phyloP scores from a whole-genome alignment of 129 eudicot genomes.

The Tanacetum coccineum region DNA sequence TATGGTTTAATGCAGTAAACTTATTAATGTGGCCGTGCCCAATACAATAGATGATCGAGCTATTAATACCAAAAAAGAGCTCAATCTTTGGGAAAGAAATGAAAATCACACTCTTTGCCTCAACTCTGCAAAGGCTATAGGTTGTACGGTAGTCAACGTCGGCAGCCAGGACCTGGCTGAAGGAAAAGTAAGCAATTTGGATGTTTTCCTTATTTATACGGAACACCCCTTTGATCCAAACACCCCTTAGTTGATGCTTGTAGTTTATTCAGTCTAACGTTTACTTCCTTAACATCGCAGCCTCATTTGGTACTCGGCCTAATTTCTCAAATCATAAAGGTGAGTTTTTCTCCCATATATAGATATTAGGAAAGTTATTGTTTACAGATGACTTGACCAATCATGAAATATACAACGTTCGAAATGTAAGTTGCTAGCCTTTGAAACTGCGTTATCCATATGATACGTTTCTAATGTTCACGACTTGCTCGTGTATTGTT shows the following conservation, averaged over 20 bases:
- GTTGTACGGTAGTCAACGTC: slow-evolving; percentile 93
- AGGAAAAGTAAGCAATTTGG: slow-evolving; percentile 63
- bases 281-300: slow-evolving; percentile 42
- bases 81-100: slow-evolving; percentile 97
- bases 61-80: slow-evolving; percentile 78
- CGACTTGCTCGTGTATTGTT: slow-evolving; percentile 15
- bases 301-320: slow-evolving; percentile 92
- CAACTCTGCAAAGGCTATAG: slow-evolving; percentile 98
- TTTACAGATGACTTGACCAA: slow-evolving; percentile 10
- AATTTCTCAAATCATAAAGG: slow-evolving; percentile 94
- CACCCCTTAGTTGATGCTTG: slow-evolving; percentile 15
- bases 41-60: slow-evolving; percentile 92
- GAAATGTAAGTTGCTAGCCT: slow-evolving; percentile 1
- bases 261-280: slow-evolving; percentile 19
- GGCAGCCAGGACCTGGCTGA: slow-evolving; percentile 91
- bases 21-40: slow-evolving; percentile 94
- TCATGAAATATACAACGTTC: neutral
- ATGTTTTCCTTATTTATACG: neutral
- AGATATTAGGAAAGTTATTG: neutral
- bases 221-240: neutral
- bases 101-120: slow-evolving; percentile 98
- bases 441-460: slow-evolving; percentile 4
- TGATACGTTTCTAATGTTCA: neutral
- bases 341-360: slow-evolving; percentile 24
- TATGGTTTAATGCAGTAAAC: slow-evolving; percentile 67